These are phyloP conservation scores for Saccharomycopsis lassenensis DNA, from an alignment of 805 yeast genomes.

Conservation along the genomic window DNA sequence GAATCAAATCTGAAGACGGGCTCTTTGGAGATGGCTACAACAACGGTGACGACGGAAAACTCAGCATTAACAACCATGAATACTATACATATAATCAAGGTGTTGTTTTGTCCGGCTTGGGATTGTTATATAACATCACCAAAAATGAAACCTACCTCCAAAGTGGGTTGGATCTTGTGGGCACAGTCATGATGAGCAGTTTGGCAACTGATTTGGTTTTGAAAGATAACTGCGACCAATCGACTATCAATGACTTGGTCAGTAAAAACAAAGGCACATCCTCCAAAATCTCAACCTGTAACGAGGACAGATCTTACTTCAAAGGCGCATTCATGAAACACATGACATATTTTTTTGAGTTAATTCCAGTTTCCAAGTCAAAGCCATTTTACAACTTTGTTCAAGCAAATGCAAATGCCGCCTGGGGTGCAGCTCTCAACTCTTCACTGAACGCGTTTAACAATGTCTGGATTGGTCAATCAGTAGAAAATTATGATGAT, in stretches of 20 bases:
- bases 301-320: neutral
- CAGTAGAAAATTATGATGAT: neutral
- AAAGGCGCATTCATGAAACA: slow-evolving; percentile 5
- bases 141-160: slow-evolving; percentile 3
- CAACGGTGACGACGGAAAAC: neutral
- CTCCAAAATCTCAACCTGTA: neutral
- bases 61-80: neutral
- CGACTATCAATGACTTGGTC: no score
- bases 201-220: no score
- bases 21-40: slow-evolving; percentile 3
- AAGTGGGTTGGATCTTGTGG: neutral
- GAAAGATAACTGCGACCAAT: no score
- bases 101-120: slow-evolving; percentile 3
- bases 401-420: slow-evolving; percentile 4
- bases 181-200: no score
- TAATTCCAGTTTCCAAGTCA: slow-evolving; percentile 1
- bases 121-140: slow-evolving; percentile 1
- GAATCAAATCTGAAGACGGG: neutral
- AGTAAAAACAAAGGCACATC: neutral
- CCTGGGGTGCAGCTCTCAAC: slow-evolving; percentile 1
- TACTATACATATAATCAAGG: slow-evolving; percentile 2
- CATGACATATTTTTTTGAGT: neutral
- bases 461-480: slow-evolving; percentile 1
- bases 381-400: slow-evolving; percentile 4
- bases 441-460: neutral